Evolutionary conservation across 345 rosid genomes (phyloP).

Genomic region (Brassica juncea): DNA sequence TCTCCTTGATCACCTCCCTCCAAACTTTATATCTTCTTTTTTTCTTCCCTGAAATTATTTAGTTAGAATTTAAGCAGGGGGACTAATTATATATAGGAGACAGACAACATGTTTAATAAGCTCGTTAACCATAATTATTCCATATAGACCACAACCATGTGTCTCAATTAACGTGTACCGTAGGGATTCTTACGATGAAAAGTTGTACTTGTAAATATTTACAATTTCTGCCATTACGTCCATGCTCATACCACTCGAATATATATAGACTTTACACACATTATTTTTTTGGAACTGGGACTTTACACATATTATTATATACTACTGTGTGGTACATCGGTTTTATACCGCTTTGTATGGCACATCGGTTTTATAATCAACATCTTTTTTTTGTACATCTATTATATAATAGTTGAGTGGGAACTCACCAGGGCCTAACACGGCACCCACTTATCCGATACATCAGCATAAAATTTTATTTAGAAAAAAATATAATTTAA

Average conservation of each 20-base stretch:
- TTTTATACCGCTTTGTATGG: not conserved
- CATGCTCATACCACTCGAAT: slow-evolving; percentile 10
- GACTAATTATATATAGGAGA: not conserved
- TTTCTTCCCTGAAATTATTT: not conserved
- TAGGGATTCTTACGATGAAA: slow-evolving; percentile 32
- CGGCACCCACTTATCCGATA: too few species aligned
- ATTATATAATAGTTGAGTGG: too few species aligned
- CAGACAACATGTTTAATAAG: not conserved
- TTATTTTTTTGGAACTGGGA: not conserved
- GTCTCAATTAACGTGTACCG: slow-evolving; percentile 40
- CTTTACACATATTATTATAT: too few species aligned
- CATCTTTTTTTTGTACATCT: too few species aligned
- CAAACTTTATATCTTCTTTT: not conserved
- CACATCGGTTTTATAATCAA: not conserved
- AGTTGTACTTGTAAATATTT: slow-evolving; percentile 30
- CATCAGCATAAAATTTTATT: too few species aligned
- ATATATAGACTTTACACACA: not conserved
- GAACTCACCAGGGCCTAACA: too few species aligned
- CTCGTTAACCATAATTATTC: not conserved
- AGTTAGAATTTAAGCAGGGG: not conserved
- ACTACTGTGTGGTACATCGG: too few species aligned
- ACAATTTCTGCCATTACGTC: slow-evolving; percentile 29
- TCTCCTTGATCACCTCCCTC: not conserved
- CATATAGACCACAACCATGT: slow-evolving; percentile 27
- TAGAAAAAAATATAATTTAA: too few species aligned